Evolutionary conservation across 192 early-diverging fungal genomes (phyloP).

Genomic region (Gamsiella multidivaricata): DNA sequence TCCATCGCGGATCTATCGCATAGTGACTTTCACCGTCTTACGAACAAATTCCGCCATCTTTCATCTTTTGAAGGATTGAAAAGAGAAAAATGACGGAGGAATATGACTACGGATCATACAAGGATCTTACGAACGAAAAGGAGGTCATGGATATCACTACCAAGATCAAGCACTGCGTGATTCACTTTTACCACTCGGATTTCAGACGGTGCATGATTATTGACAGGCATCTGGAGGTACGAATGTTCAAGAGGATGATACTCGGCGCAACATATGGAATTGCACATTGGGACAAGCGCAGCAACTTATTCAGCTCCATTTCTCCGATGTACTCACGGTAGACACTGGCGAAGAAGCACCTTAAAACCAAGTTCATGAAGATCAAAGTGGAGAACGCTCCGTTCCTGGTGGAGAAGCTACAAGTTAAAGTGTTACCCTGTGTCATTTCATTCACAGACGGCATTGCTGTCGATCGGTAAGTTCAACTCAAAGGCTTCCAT

Average conservation of each 20-base stretch:
- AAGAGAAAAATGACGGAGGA: constrained; percentile 70
- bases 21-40: not conserved
- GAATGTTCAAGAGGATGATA: no score
- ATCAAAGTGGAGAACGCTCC: constrained; percentile 90
- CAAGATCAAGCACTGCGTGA: constrained; percentile 72
- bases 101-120: constrained; percentile 81
- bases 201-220: constrained; percentile 95
- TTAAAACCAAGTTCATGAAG: constrained; percentile 88
- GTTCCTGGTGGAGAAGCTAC: constrained; percentile 91
- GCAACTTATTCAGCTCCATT: not conserved
- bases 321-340: no score
- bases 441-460: constrained; percentile 85
- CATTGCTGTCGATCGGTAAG: constrained; percentile 74
- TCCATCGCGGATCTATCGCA: no score
- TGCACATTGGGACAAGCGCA: no score
- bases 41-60: no score
- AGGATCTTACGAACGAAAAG: constrained; percentile 82
- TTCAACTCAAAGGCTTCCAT: no score
- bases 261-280: no score
- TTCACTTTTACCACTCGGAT: constrained; percentile 93
- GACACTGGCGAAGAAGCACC: constrained; percentile 80
- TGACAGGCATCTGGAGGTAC: constrained; percentile 86
- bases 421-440: constrained; percentile 89
- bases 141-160: constrained; percentile 86
- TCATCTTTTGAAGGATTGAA: constrained; percentile 64